Evolutionary conservation across 1,139 yeast species (phyloP), one percentile per base, ranked within the genome.

Genomic region (Blastobotrys illinoisensis): DNA sequence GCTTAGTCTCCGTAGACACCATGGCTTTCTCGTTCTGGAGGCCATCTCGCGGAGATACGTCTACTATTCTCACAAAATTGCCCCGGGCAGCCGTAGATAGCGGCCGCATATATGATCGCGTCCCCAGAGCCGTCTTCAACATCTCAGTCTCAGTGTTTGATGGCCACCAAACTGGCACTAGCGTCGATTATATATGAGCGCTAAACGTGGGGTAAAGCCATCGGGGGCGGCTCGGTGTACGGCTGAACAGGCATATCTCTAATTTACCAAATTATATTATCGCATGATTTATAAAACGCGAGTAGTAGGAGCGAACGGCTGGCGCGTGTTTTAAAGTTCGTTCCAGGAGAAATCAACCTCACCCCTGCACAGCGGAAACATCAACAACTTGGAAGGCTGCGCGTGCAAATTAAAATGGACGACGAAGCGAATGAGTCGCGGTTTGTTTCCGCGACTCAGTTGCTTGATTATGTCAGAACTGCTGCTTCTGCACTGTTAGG

Each of bases 31-130:
- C 74, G 53, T 70, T 70, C 53, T 70, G 74, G 18, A 70, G 65
- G 5, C 74, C 74, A 54, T 70, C 74, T 18, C 74, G 62, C 9
- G 72, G 71, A 9, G 70, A 67, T 2, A 70, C 73, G 49, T 70
- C 74, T 4, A 70, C 71, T 21, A 70, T 66, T 28, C 62, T 46
- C n/a, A 56, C 58, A 40, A 51, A 51, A 9, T 49, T 49, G 24
- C 36, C 14, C 9, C 13, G 6, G 13, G 32, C 4, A 6, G 46
- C 26, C 4, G 32, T 40, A 7, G 48, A 46, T 9, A 23, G 24
- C 11, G 40, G 40, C 7, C 40, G 14, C 5, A n/a, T 7, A 3
- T 13, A 13, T 5, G 16, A 11, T n/a, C 16, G 40, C 7, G 40
- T 32, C 11, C 40, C 13, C 40, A 32, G 16, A 32, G 40, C 40